Percentiles rank a stretch among this genome's conserved stretches.
Evolutionary conservation across 371 early-diverging fungal genomes (phyloP).

Genomic region (Mortierella sp.): DNA sequence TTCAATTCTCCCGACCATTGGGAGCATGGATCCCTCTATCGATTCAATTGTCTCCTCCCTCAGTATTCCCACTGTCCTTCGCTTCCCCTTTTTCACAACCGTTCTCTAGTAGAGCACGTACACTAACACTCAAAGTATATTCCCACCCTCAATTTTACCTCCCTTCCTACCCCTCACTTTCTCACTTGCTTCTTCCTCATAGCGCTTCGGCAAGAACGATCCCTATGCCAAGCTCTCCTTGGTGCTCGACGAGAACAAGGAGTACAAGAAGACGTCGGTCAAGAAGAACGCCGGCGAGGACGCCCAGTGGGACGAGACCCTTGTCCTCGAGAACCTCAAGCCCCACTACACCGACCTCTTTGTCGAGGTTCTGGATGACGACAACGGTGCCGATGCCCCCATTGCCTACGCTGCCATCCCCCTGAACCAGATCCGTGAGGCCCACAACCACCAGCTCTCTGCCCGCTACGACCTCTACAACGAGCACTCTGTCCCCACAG

Average conservation of each 20-base stretch:
- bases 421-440: slow-evolving; percentile 59
- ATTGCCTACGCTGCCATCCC: slow-evolving; percentile 70
- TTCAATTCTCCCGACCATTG: too few species aligned
- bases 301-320: slow-evolving; percentile 64
- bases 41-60: not conserved
- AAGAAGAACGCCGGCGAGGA: slow-evolving; percentile 59
- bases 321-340: slow-evolving; percentile 45
- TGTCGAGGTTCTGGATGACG: slow-evolving; percentile 66
- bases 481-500: slow-evolving; percentile 58
- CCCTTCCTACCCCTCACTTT: not conserved
- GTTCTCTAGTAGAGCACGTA: not conserved
- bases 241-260: slow-evolving; percentile 55
- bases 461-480: slow-evolving; percentile 61
- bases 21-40: not conserved
- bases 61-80: not conserved
- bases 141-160: not conserved
- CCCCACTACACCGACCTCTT: slow-evolving; percentile 60
- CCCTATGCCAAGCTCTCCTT: slow-evolving; percentile 14
- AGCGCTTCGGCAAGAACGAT: slow-evolving; percentile 29
- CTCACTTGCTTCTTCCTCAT: not conserved
- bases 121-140: not conserved
- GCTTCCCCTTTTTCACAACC: not conserved
- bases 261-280: slow-evolving; percentile 33
- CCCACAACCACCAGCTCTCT: slow-evolving; percentile 55
- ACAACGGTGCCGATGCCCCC: slow-evolving; percentile 57